These are phyloP conservation scores for Sambucus nigra DNA, from an alignment of 129 eudicot genomes.

Conservation along the genomic window DNA sequence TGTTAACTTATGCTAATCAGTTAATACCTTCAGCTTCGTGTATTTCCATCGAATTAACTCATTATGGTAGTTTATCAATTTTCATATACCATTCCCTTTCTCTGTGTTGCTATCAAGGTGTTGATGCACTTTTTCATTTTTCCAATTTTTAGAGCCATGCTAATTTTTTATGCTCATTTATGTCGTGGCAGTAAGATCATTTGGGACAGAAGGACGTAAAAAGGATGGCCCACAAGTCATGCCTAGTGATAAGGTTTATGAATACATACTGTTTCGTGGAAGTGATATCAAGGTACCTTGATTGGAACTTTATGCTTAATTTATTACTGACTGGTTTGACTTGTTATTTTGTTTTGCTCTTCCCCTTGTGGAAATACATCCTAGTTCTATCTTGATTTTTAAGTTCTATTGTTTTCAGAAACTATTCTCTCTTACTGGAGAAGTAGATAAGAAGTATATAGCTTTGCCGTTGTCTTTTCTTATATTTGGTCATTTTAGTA, in stretches of 20 bases:
- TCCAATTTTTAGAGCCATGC: background rate
- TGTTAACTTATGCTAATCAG: background rate
- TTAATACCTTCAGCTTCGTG: no score
- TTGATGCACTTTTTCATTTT: background rate
- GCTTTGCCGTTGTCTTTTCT: no score
- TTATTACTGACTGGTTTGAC: background rate
- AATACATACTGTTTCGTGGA: slow-evolving; percentile 83
- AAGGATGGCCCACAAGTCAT: slow-evolving; percentile 81
- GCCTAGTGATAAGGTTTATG: slow-evolving; percentile 74
- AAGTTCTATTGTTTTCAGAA: background rate
- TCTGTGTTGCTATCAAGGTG: background rate
- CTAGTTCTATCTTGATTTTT: background rate
- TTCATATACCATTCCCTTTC: background rate
- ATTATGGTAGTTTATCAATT: background rate
- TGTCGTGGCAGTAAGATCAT: slow-evolving; percentile 60
- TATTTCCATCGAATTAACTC: no score
- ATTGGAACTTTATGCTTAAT: background rate
- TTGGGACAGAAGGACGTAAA: slow-evolving; percentile 84
- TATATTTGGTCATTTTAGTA: no score
- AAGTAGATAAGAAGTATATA: no score
- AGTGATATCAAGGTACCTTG: slow-evolving; percentile 77
- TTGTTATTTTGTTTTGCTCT: background rate
- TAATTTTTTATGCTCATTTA: background rate
- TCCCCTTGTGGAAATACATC: background rate
- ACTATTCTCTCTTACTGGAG: background rate